A percentile compares a stretch with the other conserved stretches of the same genome.
These are phyloP conservation scores for Penicillium psychrofluorescens DNA, from an alignment of 495 filamentous ascomycete species.

Conservation along the genomic window DNA sequence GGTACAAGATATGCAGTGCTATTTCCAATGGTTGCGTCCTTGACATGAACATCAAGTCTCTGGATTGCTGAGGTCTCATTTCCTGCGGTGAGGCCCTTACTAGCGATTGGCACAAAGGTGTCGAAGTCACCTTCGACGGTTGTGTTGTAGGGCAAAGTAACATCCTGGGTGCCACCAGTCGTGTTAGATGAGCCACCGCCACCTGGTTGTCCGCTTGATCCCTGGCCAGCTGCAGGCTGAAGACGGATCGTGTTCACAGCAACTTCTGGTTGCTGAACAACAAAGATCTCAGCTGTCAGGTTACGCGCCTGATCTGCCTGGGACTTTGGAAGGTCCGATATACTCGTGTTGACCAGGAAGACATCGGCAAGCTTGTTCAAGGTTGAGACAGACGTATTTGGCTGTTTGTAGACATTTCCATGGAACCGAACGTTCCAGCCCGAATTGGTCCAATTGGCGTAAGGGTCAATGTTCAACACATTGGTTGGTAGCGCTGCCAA, in stretches of 20 bases:
- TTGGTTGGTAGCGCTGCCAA: conserved; percentile 57
- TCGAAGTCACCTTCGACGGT: conserved; percentile 66
- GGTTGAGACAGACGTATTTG: conserved; percentile 52
- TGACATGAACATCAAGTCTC: conserved; percentile 57
- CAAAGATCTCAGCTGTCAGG: conserved; percentile 61
- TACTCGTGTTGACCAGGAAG: conserved; percentile 58
- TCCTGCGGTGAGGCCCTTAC: conserved; percentile 45
- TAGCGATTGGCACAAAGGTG: conserved; percentile 49
- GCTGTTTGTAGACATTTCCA: conserved; percentile 73
- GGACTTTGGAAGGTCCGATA: conserved; percentile 48
- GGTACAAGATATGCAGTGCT: conserved; percentile 71
- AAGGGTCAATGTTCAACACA: conserved; percentile 67
- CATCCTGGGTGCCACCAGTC: conserved; percentile 46
- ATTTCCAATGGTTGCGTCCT: conserved; percentile 58
- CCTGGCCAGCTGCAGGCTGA: conserved; percentile 41
- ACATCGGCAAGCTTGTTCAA: conserved; percentile 60
- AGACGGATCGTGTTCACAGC: conserved; percentile 56
- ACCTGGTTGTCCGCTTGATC: conserved; percentile 41
- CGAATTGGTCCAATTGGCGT: conserved; percentile 70
- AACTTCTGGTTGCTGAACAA: conserved; percentile 58
- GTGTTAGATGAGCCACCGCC: conserved; percentile 47
- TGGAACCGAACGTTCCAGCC: conserved; percentile 73
- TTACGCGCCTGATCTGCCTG: conserved; percentile 64
- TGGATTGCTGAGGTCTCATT: conserved; percentile 56
- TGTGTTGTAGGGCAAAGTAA: conserved; percentile 49